Evolutionary conservation across 2,329 filamentous ascomycete genomes (phyloP), one percentile per base, ranked within the genome.

Genomic region (Fusarium sp.): DNA sequence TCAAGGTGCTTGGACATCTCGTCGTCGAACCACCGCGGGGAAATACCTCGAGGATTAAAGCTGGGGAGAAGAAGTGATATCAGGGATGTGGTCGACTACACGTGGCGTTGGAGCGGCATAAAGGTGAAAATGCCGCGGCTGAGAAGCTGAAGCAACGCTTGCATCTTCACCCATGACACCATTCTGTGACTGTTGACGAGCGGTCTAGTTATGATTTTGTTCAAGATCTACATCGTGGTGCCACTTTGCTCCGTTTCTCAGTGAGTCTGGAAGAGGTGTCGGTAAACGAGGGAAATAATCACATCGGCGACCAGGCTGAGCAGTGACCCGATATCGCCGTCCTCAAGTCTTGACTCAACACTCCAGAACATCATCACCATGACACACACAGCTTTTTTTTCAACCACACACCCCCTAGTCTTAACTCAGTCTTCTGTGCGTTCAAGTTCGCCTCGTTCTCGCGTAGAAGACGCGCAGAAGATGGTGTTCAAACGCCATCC

Each of bases 161-260:
- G 40, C 40, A 18, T 31, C 27, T 46, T 44, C 13, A 10, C 14
- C 5, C 23, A 36, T 58, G 27, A 27, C 55, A 25, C 55, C 55
- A 58, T 58, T 18, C 25, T 57, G 27, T 29, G 20, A 25, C 25
- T 46, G 29, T 46, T 58, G 55, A 34, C 55, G 27, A 58, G 55
- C 40, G 55, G 40, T 58, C 40, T 34, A 42, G 33, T 40, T 18
- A 38, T 44, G 40, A 40, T 29, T 27, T 16, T 40, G 6, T 44
- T 33, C 36, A 31, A 38, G 36, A 44, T 44, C 25, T 57, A 42
- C 18, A 11, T 14, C 29, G 20, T 54, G 31, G 25, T 34, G 29
- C 50, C 50, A 54, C 50, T 25, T 5, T 11, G 29, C 4, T 6
- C 1, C 16, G 4, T 13, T 31, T 51, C 27, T 51, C 27, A 33